These are phyloP conservation scores for Viola pubescens DNA, from an alignment of 441 rosid species.

Conservation along the genomic window DNA sequence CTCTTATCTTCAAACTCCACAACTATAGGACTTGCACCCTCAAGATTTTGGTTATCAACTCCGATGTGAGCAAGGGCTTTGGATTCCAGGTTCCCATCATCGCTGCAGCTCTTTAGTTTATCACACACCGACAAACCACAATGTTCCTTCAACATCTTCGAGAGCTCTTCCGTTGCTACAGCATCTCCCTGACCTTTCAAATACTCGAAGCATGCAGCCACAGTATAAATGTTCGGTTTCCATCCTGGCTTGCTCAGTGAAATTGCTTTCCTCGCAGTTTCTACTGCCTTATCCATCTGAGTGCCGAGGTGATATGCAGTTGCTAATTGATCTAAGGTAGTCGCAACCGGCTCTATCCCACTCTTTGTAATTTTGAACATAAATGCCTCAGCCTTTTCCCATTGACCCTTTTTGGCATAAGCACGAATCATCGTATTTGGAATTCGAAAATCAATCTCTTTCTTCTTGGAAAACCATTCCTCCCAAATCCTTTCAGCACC, in stretches of 20 bases:
- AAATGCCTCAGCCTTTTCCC: slow-evolving; percentile 32
- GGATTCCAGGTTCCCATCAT: background rate
- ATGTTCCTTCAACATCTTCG: slow-evolving; percentile 10
- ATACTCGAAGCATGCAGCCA: slow-evolving; percentile 14
- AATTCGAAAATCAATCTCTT: slow-evolving; percentile 22
- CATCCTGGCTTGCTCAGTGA: slow-evolving; percentile 4
- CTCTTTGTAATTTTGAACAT: slow-evolving; percentile 21
- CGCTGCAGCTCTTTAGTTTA: slow-evolving; percentile 2
- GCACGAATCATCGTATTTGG: slow-evolving; percentile 28
- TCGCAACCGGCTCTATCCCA: slow-evolving; percentile 26
- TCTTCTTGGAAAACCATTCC: slow-evolving; percentile 26
- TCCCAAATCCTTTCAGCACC: slow-evolving; percentile 31
- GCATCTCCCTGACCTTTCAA: slow-evolving; percentile 19
- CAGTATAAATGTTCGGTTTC: background rate
- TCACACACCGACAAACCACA: slow-evolving; percentile 3
- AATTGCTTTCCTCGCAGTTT: slow-evolving; percentile 28
- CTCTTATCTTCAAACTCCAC: background rate
- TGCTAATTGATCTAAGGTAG: slow-evolving; percentile 30
- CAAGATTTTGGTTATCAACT: slow-evolving; percentile 7
- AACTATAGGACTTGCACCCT: background rate
- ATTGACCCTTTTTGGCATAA: slow-evolving; percentile 27
- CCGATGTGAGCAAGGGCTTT: slow-evolving; percentile 12
- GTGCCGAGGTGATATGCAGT: slow-evolving; percentile 16
- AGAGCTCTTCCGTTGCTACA: slow-evolving; percentile 27
- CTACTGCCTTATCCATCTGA: slow-evolving; percentile 31